phyloP scores from a whole-genome alignment of 169 alveolate genomes.

The Neospora caninum region DNA sequence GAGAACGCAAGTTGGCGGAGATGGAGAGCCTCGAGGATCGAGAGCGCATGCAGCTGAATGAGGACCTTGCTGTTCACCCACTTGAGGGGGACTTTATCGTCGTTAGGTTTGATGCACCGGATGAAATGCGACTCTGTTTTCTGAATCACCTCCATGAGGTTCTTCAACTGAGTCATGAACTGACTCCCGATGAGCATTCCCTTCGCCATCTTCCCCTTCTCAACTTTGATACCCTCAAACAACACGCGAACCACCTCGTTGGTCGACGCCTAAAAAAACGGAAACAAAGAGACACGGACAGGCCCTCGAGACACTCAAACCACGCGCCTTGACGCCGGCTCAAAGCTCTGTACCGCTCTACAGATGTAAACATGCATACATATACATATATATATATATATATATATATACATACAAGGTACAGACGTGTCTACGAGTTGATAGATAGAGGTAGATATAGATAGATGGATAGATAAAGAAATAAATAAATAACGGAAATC shows the following conservation, averaged over 20 bases:
- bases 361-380: neutral
- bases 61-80: slow-evolving; percentile 88
- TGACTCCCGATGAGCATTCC: slow-evolving; percentile 91
- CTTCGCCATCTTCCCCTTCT: slow-evolving; percentile 90
- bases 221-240: slow-evolving; percentile 84
- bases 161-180: slow-evolving; percentile 83
- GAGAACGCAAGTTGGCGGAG: slow-evolving; percentile 89
- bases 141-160: slow-evolving; percentile 83
- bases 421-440: neutral
- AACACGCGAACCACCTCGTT: slow-evolving; percentile 81
- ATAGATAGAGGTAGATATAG: neutral
- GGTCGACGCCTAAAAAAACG: slow-evolving; percentile 73
- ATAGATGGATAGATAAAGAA: neutral
- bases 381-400: neutral
- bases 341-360: too few species aligned
- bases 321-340: neutral
- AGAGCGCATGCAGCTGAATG: slow-evolving; percentile 89
- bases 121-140: slow-evolving; percentile 91
- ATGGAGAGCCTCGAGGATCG: slow-evolving; percentile 89
- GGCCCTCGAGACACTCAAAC: neutral
- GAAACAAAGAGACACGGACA: neutral
- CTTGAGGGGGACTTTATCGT: slow-evolving; percentile 84
- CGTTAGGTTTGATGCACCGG: slow-evolving; percentile 91
- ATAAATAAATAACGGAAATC: too few species aligned
- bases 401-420: neutral